These are phyloP conservation scores for Solanum habrochaites DNA, from an alignment of 257 asterid genomes.

Conservation along the genomic window DNA sequence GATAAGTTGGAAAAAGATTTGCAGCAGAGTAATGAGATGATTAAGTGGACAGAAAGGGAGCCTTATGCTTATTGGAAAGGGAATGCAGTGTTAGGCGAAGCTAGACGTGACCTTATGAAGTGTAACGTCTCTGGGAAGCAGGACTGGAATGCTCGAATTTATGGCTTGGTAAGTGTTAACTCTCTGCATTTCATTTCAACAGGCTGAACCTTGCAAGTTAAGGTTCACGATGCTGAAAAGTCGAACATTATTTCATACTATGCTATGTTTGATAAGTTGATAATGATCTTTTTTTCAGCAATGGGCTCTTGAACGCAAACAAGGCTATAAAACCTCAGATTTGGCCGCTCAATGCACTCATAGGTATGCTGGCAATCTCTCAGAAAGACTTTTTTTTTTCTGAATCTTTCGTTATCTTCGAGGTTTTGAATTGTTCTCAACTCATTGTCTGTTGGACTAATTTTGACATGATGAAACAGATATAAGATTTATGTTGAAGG, in stretches of 20 bases:
- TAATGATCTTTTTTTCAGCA: constrained; percentile 24
- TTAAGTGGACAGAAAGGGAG: constrained; percentile 58
- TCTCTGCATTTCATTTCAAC: neutral
- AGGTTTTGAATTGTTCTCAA: neutral
- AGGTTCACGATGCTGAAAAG: neutral
- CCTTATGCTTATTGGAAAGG: constrained; percentile 94
- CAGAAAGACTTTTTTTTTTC: neutral
- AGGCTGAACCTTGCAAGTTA: neutral
- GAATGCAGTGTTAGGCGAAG: constrained; percentile 21
- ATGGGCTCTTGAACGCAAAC: constrained; percentile 45
- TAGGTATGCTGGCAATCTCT: constrained; percentile 24
- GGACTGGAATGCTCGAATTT: constrained; percentile 51
- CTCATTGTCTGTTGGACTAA: neutral
- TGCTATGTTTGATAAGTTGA: neutral
- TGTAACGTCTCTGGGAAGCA: constrained; percentile 44
- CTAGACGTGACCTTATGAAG: constrained; percentile 27
- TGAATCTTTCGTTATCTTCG: neutral
- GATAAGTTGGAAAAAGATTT: constrained; percentile 46
- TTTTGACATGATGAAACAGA: constrained; percentile 16
- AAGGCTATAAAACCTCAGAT: constrained; percentile 47
- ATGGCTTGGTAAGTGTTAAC: constrained; percentile 32
- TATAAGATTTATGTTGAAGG: constrained; percentile 86
- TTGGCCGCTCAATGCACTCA: constrained; percentile 60
- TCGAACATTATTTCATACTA: neutral
- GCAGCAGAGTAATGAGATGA: constrained; percentile 28